A percentile compares a stretch with the other conserved stretches of the same genome.
These are phyloP conservation scores for Saposhnikovia divaricata DNA, from an alignment of 129 eudicot genomes.

Conservation along the genomic window DNA sequence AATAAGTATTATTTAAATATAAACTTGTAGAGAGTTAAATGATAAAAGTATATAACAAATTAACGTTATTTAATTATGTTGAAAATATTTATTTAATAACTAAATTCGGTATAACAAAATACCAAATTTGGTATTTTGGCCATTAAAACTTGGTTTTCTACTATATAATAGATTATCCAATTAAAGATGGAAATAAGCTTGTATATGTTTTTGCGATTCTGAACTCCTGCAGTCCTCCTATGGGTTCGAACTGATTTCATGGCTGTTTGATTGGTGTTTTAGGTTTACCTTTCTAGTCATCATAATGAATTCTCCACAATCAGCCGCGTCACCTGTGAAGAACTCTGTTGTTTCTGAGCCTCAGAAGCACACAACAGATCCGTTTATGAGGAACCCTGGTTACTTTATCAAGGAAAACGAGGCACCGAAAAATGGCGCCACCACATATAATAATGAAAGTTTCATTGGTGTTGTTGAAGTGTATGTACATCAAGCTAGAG, in stretches of 20 bases:
- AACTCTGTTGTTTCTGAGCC: slow-evolving; percentile 39
- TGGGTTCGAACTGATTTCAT: not conserved
- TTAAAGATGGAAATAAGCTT: not conserved
- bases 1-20: too few relatives aligned
- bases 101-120: too few relatives aligned
- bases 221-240: not conserved
- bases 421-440: slow-evolving; percentile 14
- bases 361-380: slow-evolving; percentile 42
- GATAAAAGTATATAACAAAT: too few relatives aligned
- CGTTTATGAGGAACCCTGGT: slow-evolving; percentile 22
- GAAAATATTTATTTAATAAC: too few relatives aligned
- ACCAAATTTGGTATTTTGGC: too few relatives aligned
- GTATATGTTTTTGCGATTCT: not conserved
- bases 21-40: too few relatives aligned
- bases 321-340: slow-evolving; percentile 78
- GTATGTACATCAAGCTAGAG: slow-evolving; percentile 80
- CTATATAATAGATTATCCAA: not conserved
- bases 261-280: not conserved
- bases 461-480: slow-evolving; percentile 73
- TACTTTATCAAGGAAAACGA: slow-evolving; percentile 29
- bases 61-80: too few relatives aligned
- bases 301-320: slow-evolving; percentile 84
- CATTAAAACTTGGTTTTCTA: too few relatives aligned
- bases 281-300: slow-evolving; percentile 23
- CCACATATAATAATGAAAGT: slow-evolving; percentile 11